Conservation (phyloP, 805 yeast genomes). For the Naumovozyma castellii region DNA sequence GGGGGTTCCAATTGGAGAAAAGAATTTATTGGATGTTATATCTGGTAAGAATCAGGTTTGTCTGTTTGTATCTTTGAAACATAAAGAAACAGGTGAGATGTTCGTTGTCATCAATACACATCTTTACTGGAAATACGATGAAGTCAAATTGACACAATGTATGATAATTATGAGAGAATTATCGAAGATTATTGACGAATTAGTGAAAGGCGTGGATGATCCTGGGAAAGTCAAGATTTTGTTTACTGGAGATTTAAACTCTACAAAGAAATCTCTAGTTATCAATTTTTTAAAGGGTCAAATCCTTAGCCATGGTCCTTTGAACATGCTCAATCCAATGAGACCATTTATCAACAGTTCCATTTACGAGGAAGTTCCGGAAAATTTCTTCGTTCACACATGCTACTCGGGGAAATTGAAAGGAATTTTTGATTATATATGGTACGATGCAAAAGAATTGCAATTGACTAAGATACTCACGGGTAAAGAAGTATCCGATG, state of each 20-base stretch:
- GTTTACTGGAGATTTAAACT: conserved; percentile 51
- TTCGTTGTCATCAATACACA: conserved; percentile 51
- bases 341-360: conserved; percentile 26
- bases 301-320: conserved; percentile 21
- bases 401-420: conserved; percentile 42
- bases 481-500: conserved; percentile 31
- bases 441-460: conserved; percentile 38
- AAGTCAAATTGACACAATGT: conserved; percentile 47
- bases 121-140: conserved; percentile 49
- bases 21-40: conserved; percentile 28
- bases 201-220: conserved; percentile 13
- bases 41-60: conserved; percentile 48
- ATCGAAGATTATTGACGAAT: conserved; percentile 20
- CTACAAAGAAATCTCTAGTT: conserved; percentile 41
- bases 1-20: conserved; percentile 21
- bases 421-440: conserved; percentile 50
- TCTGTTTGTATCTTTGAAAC: conserved; percentile 39
- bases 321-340: conserved; percentile 27
- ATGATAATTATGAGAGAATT: conserved; percentile 34
- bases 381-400: conserved; percentile 31
- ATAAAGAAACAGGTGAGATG: conserved; percentile 32
- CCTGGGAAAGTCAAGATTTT: conserved; percentile 30
- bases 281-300: conserved; percentile 35
- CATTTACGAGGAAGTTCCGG: conserved; percentile 25
- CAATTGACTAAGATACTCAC: conserved; percentile 39